phyloP scores from a whole-genome alignment of 352 stramenopile species.

The Poterioochromonas sp. region DNA sequence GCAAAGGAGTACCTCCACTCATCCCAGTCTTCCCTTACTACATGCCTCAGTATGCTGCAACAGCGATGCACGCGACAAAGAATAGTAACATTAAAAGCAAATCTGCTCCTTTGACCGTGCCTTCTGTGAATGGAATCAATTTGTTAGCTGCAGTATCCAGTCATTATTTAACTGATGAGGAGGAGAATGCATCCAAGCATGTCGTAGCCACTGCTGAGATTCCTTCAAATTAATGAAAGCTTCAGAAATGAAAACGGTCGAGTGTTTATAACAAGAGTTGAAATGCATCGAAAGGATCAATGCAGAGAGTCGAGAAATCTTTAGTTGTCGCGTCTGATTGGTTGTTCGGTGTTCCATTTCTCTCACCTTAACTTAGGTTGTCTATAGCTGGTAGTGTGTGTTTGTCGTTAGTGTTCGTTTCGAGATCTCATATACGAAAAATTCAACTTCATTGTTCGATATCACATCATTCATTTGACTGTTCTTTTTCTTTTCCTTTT shows the following conservation, averaged over 20 bases:
- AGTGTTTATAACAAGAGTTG: not conserved
- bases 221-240: not conserved
- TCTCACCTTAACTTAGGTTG: too few relatives aligned
- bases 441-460: too few relatives aligned
- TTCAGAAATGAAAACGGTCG: not conserved
- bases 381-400: too few relatives aligned
- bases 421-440: too few relatives aligned
- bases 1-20: not conserved
- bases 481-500: too few relatives aligned
- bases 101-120: not conserved
- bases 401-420: too few relatives aligned
- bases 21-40: not conserved
- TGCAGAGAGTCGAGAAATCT: too few relatives aligned
- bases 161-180: not conserved
- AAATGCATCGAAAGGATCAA: too few relatives aligned
- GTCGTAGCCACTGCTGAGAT: not conserved
- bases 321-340: too few relatives aligned
- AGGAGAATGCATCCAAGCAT: not conserved
- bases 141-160: not conserved
- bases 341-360: too few relatives aligned
- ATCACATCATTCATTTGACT: too few relatives aligned
- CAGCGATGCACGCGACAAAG: too few relatives aligned
- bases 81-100: not conserved
- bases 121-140: not conserved
- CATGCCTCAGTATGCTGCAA: not conserved